A percentile compares a stretch with the other conserved stretches of the same genome.
Conservation (phyloP, 257 asterid genomes). For the Nicotiana sylvestris region DNA sequence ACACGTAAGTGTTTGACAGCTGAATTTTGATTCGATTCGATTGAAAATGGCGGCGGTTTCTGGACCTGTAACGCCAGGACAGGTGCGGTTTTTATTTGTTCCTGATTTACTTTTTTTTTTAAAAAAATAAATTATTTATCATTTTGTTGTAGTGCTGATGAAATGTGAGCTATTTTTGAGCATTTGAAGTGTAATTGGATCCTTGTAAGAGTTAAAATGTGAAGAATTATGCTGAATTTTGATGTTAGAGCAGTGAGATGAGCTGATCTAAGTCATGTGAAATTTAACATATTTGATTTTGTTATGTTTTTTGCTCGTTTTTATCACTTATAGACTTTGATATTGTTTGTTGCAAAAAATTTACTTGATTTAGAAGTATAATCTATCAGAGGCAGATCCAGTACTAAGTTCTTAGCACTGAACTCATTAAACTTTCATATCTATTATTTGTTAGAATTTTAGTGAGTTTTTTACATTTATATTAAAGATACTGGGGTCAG, state of each 20-base stretch:
- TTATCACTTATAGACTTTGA: neutral
- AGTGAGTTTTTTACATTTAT: no score
- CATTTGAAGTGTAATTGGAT: neutral
- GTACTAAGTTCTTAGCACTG: no score
- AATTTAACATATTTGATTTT: neutral
- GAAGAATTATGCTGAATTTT: neutral
- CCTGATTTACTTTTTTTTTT: neutral
- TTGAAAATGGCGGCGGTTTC: conserved; percentile 57
- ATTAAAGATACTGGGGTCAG: no score
- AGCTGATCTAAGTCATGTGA: neutral
- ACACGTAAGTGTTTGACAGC: neutral
- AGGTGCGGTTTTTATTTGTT: conserved; percentile 32
- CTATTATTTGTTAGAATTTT: no score
- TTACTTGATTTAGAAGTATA: neutral
- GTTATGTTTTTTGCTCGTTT: neutral
- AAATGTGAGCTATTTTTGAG: neutral
- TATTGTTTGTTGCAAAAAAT: neutral
- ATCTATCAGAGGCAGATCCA: no score
- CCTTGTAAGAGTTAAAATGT: no score
- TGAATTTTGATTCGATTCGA: conserved; percentile 11
- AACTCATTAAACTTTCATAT: no score
- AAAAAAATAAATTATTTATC: neutral
- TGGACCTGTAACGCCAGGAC: conserved; percentile 70
- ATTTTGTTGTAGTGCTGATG: neutral
- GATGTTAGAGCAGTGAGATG: neutral